Percentiles rank a stretch among this genome's conserved stretches.
Evolutionary conservation across 2,329 filamentous ascomycete species (phyloP).

Genomic region (Ophiobolus disseminans): DNA sequence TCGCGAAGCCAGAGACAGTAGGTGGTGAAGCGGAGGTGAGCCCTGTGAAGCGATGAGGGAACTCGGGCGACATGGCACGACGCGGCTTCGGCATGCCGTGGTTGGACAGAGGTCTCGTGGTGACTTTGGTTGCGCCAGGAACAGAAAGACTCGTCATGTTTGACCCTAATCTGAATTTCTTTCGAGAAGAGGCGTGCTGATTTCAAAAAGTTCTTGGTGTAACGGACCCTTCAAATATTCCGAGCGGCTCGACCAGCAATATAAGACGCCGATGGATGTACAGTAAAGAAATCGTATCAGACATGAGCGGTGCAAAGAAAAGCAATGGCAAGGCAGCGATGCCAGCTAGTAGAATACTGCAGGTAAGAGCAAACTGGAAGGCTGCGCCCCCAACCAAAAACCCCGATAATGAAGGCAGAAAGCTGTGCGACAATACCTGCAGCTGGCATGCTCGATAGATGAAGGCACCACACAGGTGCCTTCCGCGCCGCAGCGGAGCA

Average conservation of each 20-base stretch:
- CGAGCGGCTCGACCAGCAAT: too few species aligned
- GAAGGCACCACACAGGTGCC: slow-evolving; percentile 34
- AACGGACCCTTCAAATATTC: too few species aligned
- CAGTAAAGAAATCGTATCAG: too few species aligned
- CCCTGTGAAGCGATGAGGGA: slow-evolving; percentile 39
- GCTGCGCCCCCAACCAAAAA: slow-evolving; percentile 27
- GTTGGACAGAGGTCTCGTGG: slow-evolving; percentile 36
- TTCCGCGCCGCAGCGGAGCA: slow-evolving; percentile 31
- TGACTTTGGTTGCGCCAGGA: slow-evolving; percentile 28
- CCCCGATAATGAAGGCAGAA: slow-evolving; percentile 31
- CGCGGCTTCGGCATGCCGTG: slow-evolving; percentile 46
- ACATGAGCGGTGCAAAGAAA: slow-evolving; percentile 4
- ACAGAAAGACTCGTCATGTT: slow-evolving; percentile 32
- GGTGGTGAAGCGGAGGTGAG: slow-evolving; percentile 24
- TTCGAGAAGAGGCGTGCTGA: slow-evolving; percentile 8
- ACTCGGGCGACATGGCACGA: slow-evolving; percentile 33
- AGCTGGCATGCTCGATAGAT: slow-evolving; percentile 42
- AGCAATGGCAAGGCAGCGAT: slow-evolving; percentile 21
- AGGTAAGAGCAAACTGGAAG: slow-evolving; percentile 19
- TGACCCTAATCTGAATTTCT: not conserved
- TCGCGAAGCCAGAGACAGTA: slow-evolving; percentile 22
- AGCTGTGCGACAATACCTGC: slow-evolving; percentile 38
- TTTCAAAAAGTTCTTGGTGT: too few species aligned
- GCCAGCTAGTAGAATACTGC: slow-evolving; percentile 24
- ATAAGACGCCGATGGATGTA: too few species aligned